A percentile compares a stretch with the other conserved stretches of the same genome.
Evolutionary conservation across 1,139 yeast species (phyloP).

Genomic region (Pichia sp.): DNA sequence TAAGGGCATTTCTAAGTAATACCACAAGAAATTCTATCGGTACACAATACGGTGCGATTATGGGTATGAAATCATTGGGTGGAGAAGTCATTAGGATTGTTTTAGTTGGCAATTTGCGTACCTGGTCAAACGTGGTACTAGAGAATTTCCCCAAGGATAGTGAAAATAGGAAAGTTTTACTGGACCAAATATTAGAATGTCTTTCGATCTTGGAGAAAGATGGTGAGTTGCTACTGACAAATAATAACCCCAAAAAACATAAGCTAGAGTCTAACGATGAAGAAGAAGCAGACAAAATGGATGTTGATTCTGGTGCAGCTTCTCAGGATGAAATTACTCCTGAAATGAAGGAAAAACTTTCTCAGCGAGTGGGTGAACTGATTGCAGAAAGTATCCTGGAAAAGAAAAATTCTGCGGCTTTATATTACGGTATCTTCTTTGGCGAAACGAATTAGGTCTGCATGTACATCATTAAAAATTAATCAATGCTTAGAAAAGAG

Average conservation of each 20-base stretch:
- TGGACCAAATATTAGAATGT: slow-evolving; percentile 54
- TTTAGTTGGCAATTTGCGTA: slow-evolving; percentile 75
- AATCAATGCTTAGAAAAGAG: slow-evolving; percentile 13
- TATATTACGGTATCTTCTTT: slow-evolving; percentile 70
- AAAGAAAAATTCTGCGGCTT: slow-evolving; percentile 50
- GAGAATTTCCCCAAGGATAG: slow-evolving; percentile 26
- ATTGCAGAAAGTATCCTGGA: slow-evolving; percentile 49
- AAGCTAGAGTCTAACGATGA: slow-evolving; percentile 25
- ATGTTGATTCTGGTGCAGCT: slow-evolving; percentile 35
- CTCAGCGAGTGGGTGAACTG: slow-evolving; percentile 57
- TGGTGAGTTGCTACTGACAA: slow-evolving; percentile 21
- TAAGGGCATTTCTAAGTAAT: slow-evolving; percentile 81
- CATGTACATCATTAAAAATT: background rate
- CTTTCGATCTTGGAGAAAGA: slow-evolving; percentile 44
- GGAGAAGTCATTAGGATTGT: slow-evolving; percentile 83
- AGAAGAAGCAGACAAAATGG: slow-evolving; percentile 35
- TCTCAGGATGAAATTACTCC: slow-evolving; percentile 35
- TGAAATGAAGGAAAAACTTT: slow-evolving; percentile 44
- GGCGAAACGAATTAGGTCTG: slow-evolving; percentile 45
- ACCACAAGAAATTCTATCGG: slow-evolving; percentile 52
- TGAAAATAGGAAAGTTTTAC: slow-evolving; percentile 37
- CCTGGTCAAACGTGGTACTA: slow-evolving; percentile 66
- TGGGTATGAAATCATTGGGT: slow-evolving; percentile 81
- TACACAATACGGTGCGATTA: slow-evolving; percentile 87
- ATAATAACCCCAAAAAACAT: slow-evolving; percentile 20